These are phyloP conservation scores for Aegilops tauschii DNA, from an alignment of 176 grass and related monocot genomes.

Conservation along the genomic window DNA sequence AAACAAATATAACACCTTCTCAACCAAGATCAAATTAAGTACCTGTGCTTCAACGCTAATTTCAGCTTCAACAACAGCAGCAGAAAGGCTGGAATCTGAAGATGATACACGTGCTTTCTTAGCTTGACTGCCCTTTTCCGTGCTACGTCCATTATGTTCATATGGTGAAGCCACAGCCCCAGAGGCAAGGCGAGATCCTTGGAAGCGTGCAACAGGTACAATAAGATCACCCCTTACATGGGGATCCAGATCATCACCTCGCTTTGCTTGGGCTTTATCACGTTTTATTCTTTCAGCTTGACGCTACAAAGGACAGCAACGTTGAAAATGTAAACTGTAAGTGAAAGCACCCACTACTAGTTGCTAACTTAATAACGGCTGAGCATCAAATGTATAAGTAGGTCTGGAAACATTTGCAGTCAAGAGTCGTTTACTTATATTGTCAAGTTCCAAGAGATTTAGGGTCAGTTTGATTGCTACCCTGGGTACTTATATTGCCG, in stretches of 20 bases:
- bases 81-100: constrained; percentile 56
- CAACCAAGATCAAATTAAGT: constrained; percentile 26
- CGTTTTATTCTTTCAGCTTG: constrained; percentile 91
- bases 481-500: too few species aligned
- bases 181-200: constrained; percentile 89
- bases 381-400: background rate
- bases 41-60: constrained; percentile 67
- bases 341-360: constrained; percentile 16
- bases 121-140: constrained; percentile 35
- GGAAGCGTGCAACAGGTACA: constrained; percentile 77
- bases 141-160: constrained; percentile 42
- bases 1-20: background rate
- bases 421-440: background rate
- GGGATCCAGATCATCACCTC: constrained; percentile 89
- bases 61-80: constrained; percentile 91
- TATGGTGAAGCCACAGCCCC: constrained; percentile 69
- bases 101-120: constrained; percentile 54
- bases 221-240: constrained; percentile 64
- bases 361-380: constrained; percentile 4
- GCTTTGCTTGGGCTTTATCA: constrained; percentile 73
- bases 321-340: constrained; percentile 21
- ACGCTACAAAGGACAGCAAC: constrained; percentile 52
- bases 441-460: background rate
- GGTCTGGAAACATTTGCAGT: background rate
- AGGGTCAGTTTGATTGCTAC: too few species aligned